Base-by-base conservation (phyloP, 2,329 filamentous ascomycete genomes). In the Dothistroma septosporum region DNA sequence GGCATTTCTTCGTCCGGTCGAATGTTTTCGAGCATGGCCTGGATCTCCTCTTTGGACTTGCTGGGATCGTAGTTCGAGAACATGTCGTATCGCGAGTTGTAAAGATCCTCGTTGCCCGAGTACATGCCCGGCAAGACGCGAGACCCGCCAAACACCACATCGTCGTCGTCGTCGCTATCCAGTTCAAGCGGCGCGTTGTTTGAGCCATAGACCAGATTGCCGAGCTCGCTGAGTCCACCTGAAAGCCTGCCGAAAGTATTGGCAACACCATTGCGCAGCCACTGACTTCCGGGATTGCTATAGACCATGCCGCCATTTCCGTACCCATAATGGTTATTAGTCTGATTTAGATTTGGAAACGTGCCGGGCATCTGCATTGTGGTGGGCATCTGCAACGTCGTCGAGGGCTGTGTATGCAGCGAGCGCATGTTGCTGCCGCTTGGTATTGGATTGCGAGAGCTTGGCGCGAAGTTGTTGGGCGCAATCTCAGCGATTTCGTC, bases 1-100 rank as follows among this genome's bases (percentile, higher is more conserved):
- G 75, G 75, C 47, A 77, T 72, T 9, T 78, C 75, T 69, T 85
- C 82, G 68, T 92, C 90, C 0, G 89, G 87, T 22, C 86, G 82
- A 64, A 92, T 92, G 62, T 90, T 91, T 49, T 86, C 80, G 11
- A 93, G 76, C 4, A 93, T 76, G 28, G 86, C 81, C 64, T 88
- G 83, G 59, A 93, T 83, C 68, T 92, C 88, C 61, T 88, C 82
- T n/a, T 82, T 76, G 2, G 81, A 83, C 59, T 83, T 79, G 31
- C 76, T 77, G 2, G 80, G 78, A 67, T 85, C 82, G 49, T 67
- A 65, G 11, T 66, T 61, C 16, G 61, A 62, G 49, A 69, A 65
- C 11, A 56, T 63, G 46, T 72, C 65, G 55, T 66, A 69, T 22
- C 67, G 69, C 32, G 58, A 52, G 8, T 58, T 58, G 54, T 68